These are phyloP conservation scores for Spergularia marina DNA, from an alignment of 148 eudicot species.

Conservation along the genomic window DNA sequence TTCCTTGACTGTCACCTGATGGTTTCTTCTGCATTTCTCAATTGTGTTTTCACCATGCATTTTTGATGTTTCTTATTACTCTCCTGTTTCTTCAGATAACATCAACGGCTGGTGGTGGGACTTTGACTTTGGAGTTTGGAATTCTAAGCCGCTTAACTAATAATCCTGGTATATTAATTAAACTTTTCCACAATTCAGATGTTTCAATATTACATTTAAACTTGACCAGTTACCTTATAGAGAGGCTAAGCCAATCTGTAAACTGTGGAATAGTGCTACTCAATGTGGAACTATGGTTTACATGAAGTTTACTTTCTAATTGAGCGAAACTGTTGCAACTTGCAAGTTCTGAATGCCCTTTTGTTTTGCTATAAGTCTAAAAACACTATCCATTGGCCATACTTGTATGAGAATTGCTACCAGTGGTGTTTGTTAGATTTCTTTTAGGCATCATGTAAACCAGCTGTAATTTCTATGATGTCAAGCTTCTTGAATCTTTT, in stretches of 20 bases:
- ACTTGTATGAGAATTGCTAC: too few species aligned
- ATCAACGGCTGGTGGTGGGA: slow-evolving; percentile 99
- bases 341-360: too few species aligned
- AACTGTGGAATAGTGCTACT: not conserved
- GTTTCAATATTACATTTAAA: not conserved
- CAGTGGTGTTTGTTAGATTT: too few species aligned
- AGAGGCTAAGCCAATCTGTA: not conserved
- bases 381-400: too few species aligned
- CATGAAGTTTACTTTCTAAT: too few species aligned
- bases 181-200: not conserved
- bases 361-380: too few species aligned
- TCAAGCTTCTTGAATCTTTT: too few species aligned
- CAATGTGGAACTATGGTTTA: not conserved
- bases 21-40: not conserved
- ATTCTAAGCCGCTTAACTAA: slow-evolving; percentile 88
- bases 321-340: too few species aligned
- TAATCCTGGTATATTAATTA: slow-evolving; percentile 57
- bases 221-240: not conserved
- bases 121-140: slow-evolving; percentile 94
- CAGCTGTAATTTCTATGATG: too few species aligned
- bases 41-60: not conserved
- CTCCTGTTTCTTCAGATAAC: slow-evolving; percentile 58
- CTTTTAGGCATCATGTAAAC: too few species aligned
- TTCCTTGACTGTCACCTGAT: not conserved
- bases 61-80: slow-evolving; percentile 11